A percentile compares a stretch with the other conserved stretches of the same genome.
Evolutionary conservation across 495 filamentous ascomycete species (phyloP).

Genomic region (Tuber magnatum): DNA sequence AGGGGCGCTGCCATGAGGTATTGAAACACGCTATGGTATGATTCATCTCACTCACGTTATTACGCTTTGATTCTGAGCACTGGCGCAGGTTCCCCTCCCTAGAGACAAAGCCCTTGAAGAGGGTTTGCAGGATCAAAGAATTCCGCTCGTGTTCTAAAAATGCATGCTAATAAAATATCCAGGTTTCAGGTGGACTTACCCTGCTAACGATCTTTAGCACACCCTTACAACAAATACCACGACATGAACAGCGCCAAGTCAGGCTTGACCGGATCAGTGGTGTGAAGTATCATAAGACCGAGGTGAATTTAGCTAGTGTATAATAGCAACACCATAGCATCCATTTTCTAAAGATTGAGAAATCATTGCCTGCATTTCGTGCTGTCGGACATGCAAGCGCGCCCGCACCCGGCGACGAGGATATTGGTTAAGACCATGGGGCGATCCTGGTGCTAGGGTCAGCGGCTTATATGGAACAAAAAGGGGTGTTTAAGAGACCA

Average conservation of each 20-base stretch:
- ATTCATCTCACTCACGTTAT: not conserved
- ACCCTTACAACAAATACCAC: not conserved
- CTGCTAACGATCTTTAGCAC: not conserved
- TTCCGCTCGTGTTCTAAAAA: not conserved
- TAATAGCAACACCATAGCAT: not conserved
- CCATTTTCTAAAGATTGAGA: not conserved
- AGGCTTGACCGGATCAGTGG: not conserved
- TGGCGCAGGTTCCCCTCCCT: not conserved
- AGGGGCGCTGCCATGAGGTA: not conserved
- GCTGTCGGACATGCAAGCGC: too few species aligned
- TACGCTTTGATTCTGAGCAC: not conserved
- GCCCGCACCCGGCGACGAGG: too few species aligned
- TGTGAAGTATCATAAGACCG: not conserved
- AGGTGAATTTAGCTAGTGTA: not conserved
- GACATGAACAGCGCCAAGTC: not conserved
- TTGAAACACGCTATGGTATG: not conserved
- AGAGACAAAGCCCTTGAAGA: not conserved
- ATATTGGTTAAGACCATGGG: too few species aligned
- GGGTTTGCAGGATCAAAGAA: not conserved
- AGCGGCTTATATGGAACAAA: too few species aligned
- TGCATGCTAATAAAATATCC: not conserved
- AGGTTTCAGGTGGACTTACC: not conserved
- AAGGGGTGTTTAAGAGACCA: too few species aligned
- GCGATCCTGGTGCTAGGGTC: too few species aligned
- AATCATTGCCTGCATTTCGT: not conserved